These are phyloP conservation scores for Cyclotella choctawhatcheeana DNA, from an alignment of 108 stramenopile genomes.

Conservation along the genomic window DNA sequence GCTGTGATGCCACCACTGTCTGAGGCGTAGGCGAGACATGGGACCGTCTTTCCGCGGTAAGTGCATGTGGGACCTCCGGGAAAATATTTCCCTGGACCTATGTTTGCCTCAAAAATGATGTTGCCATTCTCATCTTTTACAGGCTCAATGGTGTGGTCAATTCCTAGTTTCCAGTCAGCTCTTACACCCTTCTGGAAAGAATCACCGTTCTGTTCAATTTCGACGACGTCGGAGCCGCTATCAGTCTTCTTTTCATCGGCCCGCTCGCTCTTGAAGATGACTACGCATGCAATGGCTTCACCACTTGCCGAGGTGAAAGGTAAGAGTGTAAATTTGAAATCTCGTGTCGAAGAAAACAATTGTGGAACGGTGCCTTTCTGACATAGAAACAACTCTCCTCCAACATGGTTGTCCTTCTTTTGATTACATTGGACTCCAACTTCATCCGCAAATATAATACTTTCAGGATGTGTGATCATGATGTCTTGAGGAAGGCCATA, in stretches of 20 bases:
- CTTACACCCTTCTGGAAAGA: too few species aligned
- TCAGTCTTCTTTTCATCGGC: conserved; percentile 5
- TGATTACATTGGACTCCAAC: not conserved
- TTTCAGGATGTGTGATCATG: conserved; percentile 5
- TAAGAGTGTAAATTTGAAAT: conserved; percentile 13
- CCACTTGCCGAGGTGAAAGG: conserved; percentile 19
- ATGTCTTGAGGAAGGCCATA: not conserved
- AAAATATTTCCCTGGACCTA: conserved; percentile 15
- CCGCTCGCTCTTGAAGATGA: conserved; percentile 19
- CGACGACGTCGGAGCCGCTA: too few species aligned
- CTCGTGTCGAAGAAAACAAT: not conserved
- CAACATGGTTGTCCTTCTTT: conserved; percentile 9
- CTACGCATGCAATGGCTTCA: conserved; percentile 15
- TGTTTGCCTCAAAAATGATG: conserved; percentile 2
- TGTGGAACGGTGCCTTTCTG: conserved; percentile 2
- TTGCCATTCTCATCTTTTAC: conserved; percentile 3
- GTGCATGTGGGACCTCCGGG: conserved; percentile 25
- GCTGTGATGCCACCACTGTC: conserved; percentile 21
- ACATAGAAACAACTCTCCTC: not conserved
- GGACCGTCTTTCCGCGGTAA: conserved; percentile 17
- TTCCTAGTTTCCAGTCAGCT: conserved; percentile 3
- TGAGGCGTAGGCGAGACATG: not conserved
- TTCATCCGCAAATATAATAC: conserved; percentile 10
- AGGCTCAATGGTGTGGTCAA: conserved; percentile 1
- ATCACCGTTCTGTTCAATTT: too few species aligned